Conservation (phyloP, 495 filamentous ascomycete genomes). For the Terfezia boudieri region DNA sequence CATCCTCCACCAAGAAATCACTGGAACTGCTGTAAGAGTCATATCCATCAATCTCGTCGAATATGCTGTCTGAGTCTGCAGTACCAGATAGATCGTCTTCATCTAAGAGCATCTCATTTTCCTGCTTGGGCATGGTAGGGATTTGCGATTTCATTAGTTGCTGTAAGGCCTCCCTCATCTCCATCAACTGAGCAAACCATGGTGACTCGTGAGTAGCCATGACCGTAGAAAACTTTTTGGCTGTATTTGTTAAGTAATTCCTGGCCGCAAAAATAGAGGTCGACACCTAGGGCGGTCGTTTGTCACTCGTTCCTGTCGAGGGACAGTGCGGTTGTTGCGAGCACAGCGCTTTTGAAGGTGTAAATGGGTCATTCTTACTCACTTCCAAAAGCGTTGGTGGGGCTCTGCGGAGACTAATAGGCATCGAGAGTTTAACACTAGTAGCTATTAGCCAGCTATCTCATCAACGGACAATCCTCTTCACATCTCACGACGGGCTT, state of each 20-base stretch:
- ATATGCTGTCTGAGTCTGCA: slow-evolving; percentile 10
- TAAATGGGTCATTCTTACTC: not conserved
- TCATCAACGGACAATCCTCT: no score
- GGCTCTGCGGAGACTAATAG: not conserved
- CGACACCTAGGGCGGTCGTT: no score
- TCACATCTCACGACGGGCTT: no score
- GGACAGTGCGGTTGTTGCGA: no score
- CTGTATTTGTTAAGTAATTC: no score
- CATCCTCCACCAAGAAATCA: slow-evolving; percentile 36
- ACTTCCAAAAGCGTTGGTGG: not conserved
- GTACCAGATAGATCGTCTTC: slow-evolving; percentile 9
- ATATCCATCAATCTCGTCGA: slow-evolving; percentile 3
- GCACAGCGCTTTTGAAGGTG: no score
- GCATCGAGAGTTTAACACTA: not conserved
- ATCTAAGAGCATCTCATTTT: not conserved
- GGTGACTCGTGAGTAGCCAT: not conserved
- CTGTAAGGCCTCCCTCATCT: not conserved
- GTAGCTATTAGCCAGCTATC: no score
- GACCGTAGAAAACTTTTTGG: not conserved
- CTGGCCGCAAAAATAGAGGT: no score
- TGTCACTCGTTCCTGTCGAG: no score
- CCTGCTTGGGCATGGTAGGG: not conserved
- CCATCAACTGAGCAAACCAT: not conserved
- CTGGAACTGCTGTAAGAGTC: slow-evolving; percentile 19
- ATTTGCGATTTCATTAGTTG: not conserved